Evolutionary conservation across 1,139 yeast species (phyloP).

Genomic region (Taiozyma sp.): DNA sequence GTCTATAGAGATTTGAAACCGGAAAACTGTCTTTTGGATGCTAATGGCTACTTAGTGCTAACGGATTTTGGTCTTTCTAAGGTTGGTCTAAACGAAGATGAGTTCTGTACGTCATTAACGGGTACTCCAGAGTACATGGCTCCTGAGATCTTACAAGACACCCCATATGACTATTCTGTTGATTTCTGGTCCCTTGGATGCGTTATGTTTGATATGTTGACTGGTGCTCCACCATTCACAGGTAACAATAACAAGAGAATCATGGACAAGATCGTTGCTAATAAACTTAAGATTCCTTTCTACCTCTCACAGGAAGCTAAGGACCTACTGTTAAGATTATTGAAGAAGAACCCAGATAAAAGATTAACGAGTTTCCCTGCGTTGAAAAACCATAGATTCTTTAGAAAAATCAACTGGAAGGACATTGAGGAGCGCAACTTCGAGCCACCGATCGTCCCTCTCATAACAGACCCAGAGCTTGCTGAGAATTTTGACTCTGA

Average conservation of each 20-base stretch:
- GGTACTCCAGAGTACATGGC: constrained; percentile 98
- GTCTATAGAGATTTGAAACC: constrained; percentile 93
- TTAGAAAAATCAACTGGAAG: constrained; percentile 78
- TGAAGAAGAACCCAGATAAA: constrained; percentile 71
- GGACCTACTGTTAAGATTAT: constrained; percentile 67
- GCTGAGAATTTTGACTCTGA: constrained; percentile 93
- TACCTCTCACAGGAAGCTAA: constrained; percentile 83
- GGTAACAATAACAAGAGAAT: constrained; percentile 84
- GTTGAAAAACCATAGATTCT: constrained; percentile 70
- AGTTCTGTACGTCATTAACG: constrained; percentile 64
- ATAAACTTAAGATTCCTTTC: constrained; percentile 73
- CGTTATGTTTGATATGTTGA: constrained; percentile 77
- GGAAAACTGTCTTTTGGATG: constrained; percentile 83
- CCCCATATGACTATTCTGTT: constrained; percentile 80
- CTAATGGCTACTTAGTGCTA: constrained; percentile 73
- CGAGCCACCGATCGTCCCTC: constrained; percentile 81
- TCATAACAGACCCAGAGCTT: constrained; percentile 76
- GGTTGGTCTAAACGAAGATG: constrained; percentile 48
- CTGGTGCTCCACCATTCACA: constrained; percentile 93
- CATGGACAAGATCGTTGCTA: constrained; percentile 73
- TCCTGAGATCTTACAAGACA: constrained; percentile 85
- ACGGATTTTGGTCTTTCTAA: constrained; percentile 94
- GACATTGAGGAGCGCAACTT: constrained; percentile 41
- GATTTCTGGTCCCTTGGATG: constrained; percentile 99
- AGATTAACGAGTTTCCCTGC: constrained; percentile 58